Percentiles rank a stretch among this genome's conserved stretches.
These are phyloP conservation scores for Didymella pinodella DNA, from an alignment of 2,329 filamentous ascomycete genomes.

Conservation along the genomic window DNA sequence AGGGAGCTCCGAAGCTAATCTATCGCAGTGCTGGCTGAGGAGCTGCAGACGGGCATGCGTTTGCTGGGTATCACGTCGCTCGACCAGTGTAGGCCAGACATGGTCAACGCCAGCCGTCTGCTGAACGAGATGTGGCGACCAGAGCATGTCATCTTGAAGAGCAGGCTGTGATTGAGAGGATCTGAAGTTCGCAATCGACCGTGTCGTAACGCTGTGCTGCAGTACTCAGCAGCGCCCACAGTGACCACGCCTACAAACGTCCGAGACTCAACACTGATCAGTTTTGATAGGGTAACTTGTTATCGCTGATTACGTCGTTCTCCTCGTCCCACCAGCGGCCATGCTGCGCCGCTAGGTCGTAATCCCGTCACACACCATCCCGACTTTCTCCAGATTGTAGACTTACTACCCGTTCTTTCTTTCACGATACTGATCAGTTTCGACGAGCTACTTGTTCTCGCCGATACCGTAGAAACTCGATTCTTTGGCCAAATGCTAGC, in stretches of 20 bases:
- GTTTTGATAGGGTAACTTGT: background rate
- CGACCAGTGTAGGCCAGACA: conserved; percentile 66
- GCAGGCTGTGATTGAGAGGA: conserved; percentile 30
- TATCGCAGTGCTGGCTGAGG: conserved; percentile 59
- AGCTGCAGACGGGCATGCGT: conserved; percentile 71
- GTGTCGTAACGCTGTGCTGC: background rate
- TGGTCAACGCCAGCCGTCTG: conserved; percentile 60
- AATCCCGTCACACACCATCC: too few relatives aligned
- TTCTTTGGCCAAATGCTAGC: too few relatives aligned
- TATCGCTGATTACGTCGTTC: too few relatives aligned
- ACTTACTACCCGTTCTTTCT: too few relatives aligned
- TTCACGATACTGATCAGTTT: too few relatives aligned
- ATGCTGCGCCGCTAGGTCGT: too few relatives aligned
- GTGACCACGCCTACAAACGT: background rate
- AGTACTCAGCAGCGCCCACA: background rate
- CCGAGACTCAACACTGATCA: background rate
- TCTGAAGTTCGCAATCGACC: background rate
- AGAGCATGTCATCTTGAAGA: conserved; percentile 33
- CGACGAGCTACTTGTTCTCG: too few relatives aligned
- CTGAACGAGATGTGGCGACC: conserved; percentile 49
- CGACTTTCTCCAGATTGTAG: too few relatives aligned
- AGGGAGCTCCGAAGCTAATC: conserved; percentile 14
- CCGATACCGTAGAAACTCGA: too few relatives aligned
- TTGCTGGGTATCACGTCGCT: conserved; percentile 70
- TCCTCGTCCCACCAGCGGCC: too few relatives aligned